Conservation (phyloP, 495 filamentous ascomycete species). For the Aspergillus olivimuriae region DNA sequence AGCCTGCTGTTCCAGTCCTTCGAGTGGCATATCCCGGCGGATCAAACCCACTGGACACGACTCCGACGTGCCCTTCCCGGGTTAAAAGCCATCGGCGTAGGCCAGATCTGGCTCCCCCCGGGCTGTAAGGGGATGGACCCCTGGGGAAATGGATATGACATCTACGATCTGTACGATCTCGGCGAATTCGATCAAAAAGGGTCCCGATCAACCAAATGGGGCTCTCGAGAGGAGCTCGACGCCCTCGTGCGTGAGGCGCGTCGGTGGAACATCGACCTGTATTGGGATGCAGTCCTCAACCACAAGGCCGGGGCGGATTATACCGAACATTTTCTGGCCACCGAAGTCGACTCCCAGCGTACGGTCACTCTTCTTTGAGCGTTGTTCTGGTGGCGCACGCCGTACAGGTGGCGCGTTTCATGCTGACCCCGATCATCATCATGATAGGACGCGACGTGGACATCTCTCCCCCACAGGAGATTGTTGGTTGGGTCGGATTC, state of each 20-base stretch:
- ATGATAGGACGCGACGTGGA: slow-evolving; percentile 46
- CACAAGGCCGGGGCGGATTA: slow-evolving; percentile 70
- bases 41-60: slow-evolving; percentile 58
- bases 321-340: slow-evolving; percentile 50
- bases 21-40: slow-evolving; percentile 68
- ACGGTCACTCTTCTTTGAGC: slow-evolving; percentile 4
- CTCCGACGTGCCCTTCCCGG: slow-evolving; percentile 47
- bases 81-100: slow-evolving; percentile 55
- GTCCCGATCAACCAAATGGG: slow-evolving; percentile 59
- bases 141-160: slow-evolving; percentile 66
- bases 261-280: slow-evolving; percentile 49
- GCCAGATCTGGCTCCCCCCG: slow-evolving; percentile 66
- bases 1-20: slow-evolving; percentile 62
- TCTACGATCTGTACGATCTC: slow-evolving; percentile 71
- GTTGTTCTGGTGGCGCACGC: neutral
- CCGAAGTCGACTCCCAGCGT: slow-evolving; percentile 56
- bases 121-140: slow-evolving; percentile 64
- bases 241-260: slow-evolving; percentile 45
- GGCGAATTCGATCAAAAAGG: slow-evolving; percentile 76
- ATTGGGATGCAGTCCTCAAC: slow-evolving; percentile 73
- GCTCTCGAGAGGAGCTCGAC: slow-evolving; percentile 57
- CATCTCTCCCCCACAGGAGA: slow-evolving; percentile 52
- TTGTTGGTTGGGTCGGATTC: slow-evolving; percentile 63
- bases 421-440: neutral
- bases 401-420: neutral